Evolutionary conservation across 495 filamentous ascomycete genomes (phyloP).

Genomic region (Trichocladium uniseriatum): DNA sequence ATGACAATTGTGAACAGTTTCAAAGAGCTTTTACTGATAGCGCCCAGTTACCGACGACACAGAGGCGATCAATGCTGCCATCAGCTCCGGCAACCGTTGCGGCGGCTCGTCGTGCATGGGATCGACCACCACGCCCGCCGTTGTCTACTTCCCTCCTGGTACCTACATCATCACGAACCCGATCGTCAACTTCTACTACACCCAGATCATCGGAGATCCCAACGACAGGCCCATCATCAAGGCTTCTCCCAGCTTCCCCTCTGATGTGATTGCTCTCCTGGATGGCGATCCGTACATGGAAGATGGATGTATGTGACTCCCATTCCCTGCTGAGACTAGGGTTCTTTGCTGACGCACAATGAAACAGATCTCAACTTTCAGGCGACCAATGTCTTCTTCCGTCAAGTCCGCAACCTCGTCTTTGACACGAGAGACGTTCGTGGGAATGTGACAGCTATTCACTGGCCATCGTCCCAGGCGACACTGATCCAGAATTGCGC

Average conservation of each 20-base stretch:
- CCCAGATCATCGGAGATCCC: constrained; percentile 52
- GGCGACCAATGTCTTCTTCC: constrained; percentile 87
- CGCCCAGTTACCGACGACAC: constrained; percentile 68
- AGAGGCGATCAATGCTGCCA: constrained; percentile 71
- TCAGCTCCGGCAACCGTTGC: constrained; percentile 59
- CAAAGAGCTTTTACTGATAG: background rate
- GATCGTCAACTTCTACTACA: constrained; percentile 57
- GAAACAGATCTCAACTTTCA: constrained; percentile 21
- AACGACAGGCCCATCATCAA: constrained; percentile 59
- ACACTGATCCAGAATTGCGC: constrained; percentile 79
- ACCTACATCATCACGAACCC: constrained; percentile 51
- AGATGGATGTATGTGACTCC: constrained; percentile 12
- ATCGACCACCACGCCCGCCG: constrained; percentile 58
- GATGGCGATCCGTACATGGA: constrained; percentile 19
- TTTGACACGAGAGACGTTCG: constrained; percentile 69
- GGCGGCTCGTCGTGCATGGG: constrained; percentile 74
- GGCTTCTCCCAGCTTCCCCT: constrained; percentile 49
- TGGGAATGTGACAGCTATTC: constrained; percentile 59
- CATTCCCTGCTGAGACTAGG: background rate
- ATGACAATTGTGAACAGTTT: background rate
- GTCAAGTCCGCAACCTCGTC: constrained; percentile 82
- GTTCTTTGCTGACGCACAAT: background rate
- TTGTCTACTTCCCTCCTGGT: constrained; percentile 62
- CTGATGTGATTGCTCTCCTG: constrained; percentile 18
- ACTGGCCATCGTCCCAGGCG: constrained; percentile 94